A percentile compares a stretch with the other conserved stretches of the same genome.
These are phyloP conservation scores for Tephrocybe sp. DNA, from an alignment of 768 basidiomycete genomes.

Conservation along the genomic window DNA sequence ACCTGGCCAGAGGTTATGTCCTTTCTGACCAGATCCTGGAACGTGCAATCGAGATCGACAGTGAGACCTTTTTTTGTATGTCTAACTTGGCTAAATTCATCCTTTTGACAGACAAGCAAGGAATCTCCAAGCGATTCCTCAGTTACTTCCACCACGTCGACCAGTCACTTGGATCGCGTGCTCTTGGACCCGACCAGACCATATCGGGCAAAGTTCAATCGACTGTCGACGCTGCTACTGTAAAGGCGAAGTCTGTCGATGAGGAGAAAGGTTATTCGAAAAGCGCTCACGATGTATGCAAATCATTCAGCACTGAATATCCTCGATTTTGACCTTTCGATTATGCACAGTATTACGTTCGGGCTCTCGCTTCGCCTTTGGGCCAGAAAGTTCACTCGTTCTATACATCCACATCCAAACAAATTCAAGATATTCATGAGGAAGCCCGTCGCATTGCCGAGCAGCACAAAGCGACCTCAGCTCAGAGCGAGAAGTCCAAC, in stretches of 20 bases:
- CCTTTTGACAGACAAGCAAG: slow-evolving; percentile 59
- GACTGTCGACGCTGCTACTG: slow-evolving; percentile 58
- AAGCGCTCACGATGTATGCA: slow-evolving; percentile 61
- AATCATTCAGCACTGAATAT: background rate
- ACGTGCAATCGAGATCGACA: slow-evolving; percentile 77
- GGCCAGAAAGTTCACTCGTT: slow-evolving; percentile 77
- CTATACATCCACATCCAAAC: slow-evolving; percentile 88
- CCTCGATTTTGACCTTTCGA: background rate
- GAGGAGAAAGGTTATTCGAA: slow-evolving; percentile 77
- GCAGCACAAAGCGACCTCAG: slow-evolving; percentile 41
- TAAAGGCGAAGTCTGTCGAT: slow-evolving; percentile 73
- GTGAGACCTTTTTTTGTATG: slow-evolving; percentile 29
- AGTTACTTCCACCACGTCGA: slow-evolving; percentile 75
- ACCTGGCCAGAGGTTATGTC: slow-evolving; percentile 85
- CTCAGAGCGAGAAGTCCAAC: background rate
- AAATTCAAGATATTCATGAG: slow-evolving; percentile 88
- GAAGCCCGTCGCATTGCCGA: slow-evolving; percentile 83
- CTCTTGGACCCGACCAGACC: slow-evolving; percentile 80
- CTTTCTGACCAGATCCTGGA: slow-evolving; percentile 78
- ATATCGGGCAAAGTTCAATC: slow-evolving; percentile 70
- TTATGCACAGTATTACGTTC: slow-evolving; percentile 64
- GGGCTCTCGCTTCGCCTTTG: slow-evolving; percentile 69
- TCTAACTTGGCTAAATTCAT: background rate
- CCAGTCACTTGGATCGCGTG: slow-evolving; percentile 59
- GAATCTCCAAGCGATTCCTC: slow-evolving; percentile 86